These are phyloP conservation scores for Leishmania gerbilli DNA, from an alignment of 208 protist species.

Conservation along the genomic window DNA sequence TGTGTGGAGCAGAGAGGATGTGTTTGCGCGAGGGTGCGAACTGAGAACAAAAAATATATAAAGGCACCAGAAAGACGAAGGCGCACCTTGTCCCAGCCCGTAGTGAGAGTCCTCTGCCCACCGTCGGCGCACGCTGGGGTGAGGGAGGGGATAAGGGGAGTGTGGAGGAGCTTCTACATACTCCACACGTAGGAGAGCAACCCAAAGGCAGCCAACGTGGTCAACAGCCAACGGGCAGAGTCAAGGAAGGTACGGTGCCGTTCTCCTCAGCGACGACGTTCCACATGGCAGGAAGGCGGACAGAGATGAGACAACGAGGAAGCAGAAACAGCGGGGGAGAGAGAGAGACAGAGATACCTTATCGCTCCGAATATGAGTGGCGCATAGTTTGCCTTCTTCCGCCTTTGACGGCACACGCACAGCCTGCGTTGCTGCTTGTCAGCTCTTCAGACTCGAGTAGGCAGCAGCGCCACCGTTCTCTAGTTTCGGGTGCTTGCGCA, in stretches of 20 bases:
- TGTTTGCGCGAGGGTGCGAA: too few species aligned
- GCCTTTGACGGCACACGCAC: neutral
- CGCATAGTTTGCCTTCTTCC: neutral
- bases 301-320: neutral
- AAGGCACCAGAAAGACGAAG: too few species aligned
- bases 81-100: too few species aligned
- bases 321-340: too few species aligned
- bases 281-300: neutral
- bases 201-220: neutral
- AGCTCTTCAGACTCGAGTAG: neutral
- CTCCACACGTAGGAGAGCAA: neutral
- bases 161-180: neutral
- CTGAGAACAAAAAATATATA: too few species aligned
- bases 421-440: neutral
- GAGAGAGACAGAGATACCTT: neutral
- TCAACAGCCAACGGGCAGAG: neutral
- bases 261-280: neutral
- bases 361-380: neutral
- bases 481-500: neutral
- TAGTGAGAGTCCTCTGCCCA: too few species aligned
- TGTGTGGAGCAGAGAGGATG: too few species aligned
- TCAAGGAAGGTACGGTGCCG: neutral
- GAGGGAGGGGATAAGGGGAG: neutral
- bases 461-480: neutral
- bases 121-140: too few species aligned